Base-by-base conservation (phyloP, 306 rosid genomes). In the Fagus sylvatica region DNA sequence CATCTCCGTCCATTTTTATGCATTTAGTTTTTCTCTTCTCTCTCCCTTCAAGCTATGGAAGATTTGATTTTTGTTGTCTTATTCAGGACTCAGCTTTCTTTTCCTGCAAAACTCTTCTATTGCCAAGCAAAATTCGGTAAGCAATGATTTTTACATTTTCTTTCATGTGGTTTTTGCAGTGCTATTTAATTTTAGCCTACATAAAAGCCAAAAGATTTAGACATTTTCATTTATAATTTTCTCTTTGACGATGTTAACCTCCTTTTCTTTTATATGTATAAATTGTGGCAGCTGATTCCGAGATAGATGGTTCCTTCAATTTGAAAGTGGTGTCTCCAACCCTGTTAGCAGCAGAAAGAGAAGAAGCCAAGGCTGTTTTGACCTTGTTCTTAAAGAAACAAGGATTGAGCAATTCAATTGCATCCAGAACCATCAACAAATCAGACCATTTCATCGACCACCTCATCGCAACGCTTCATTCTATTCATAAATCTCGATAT, bases 341-440 rank as follows among this genome's bases (percentile, higher is more conserved):
- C 64, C 84, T 92, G 75, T 85, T 95, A 79, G 91, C 81, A 33
- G 98, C 97, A 55, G 98, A 92, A 84, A 95, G 91, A 84, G 98
- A 92, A 87, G 98, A 92, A 87, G 95, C 98, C 73, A 95, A 85
- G 80, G 98, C 97, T 68, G 95, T 92, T 48, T 78, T 95, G 65
- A 83, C 88, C 76, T 79, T 92, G 87, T 92, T 92, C 87, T 78
- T 95, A 81, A 95, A 89, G 87, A 91, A 95, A 80, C 93, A 81
- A 78, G 97, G 98, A 73, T 78, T 95, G 79, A 87, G 95, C 84
- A 87, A 79, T 78, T 90, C 91, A 43, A 43, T 78, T 82, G 97
- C 98, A 33, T 84, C 92, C 32, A 92, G 91, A 87, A 89, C 89
- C 51, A 89, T 89, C 83, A 91, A 90, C 78, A 92, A 86, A 72